Evolutionary conservation across 2,329 filamentous ascomycete genomes (phyloP), one percentile per base, ranked within the genome.

Genomic region (Colletotrichum higginsianum): DNA sequence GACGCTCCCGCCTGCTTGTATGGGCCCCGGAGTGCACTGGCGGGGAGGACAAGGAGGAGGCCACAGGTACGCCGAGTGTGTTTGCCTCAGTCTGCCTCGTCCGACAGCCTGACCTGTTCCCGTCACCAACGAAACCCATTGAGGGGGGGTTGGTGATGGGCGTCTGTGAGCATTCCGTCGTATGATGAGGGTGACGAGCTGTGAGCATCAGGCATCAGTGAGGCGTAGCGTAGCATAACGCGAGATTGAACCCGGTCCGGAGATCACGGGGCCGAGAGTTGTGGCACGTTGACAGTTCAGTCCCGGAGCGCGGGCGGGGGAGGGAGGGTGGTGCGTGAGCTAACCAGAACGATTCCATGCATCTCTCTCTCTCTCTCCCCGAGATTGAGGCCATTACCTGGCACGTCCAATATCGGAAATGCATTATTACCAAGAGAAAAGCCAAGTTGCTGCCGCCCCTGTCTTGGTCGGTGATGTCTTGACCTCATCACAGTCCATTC

Each of bases 401-500:
- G 11, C 6, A 44, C 2, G 44, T 18, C 15, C 18, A 16, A 61
- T 23, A 35, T 60, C 16, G 42, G 23, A 30, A 42, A 60, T 42
- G 42, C 18, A 35, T 61, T 16, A 61, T 61, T 26, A 49, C 57
- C 35, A 11, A 23, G 60, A n/a, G 26, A 4, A 26, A 38, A 64
- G 49, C 56, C 63, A 61, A 57, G 57, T 52, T 55, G 61, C 13
- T 50, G 21, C 50, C 57, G 63, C 62, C 26, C 26, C 3, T 26
- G 26, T 26, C 26, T 26, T 26, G 26, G 26, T 26, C 26, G 26
- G 26, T 26, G 26, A 26, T 67, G 64, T 67, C 67, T 71, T 47
- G 35, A 62, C 64, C 38, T 71, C 64, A 62, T 67, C 35, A 53
- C 47, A 44, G 49, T 15, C 18, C 64, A 52, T 67, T 67, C 56